Evolutionary conservation across 495 filamentous ascomycete species (phyloP).

Genomic region (Hyaloscypha variabilis): DNA sequence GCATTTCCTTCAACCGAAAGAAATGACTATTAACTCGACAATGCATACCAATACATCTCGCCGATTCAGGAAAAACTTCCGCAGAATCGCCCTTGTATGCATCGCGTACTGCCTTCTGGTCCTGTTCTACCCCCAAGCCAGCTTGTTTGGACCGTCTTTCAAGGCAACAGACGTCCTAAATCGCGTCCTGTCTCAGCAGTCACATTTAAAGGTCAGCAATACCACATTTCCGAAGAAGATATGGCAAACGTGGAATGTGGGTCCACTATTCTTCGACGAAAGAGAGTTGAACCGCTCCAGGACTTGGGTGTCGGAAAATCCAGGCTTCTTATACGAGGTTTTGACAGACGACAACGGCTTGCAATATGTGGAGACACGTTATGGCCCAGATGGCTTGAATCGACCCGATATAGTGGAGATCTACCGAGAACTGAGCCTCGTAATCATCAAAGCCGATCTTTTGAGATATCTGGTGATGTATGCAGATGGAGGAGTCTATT

Average conservation of each 20-base stretch:
- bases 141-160: too few relatives aligned
- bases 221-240: slow-evolving; percentile 60
- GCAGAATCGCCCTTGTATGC: too few relatives aligned
- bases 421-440: slow-evolving; percentile 55
- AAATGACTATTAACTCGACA: too few relatives aligned
- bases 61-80: too few relatives aligned
- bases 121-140: too few relatives aligned
- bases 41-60: too few relatives aligned
- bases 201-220: too few relatives aligned
- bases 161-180: too few relatives aligned
- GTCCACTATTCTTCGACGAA: slow-evolving; percentile 56
- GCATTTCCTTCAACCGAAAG: too few relatives aligned
- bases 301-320: slow-evolving; percentile 60
- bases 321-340: slow-evolving; percentile 60
- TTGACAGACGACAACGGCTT: slow-evolving; percentile 62
- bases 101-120: too few relatives aligned
- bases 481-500: slow-evolving; percentile 50
- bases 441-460: slow-evolving; percentile 59
- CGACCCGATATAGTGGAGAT: slow-evolving; percentile 59
- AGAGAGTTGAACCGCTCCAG: slow-evolving; percentile 52
- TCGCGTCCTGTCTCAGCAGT: too few relatives aligned
- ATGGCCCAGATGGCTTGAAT: slow-evolving; percentile 57
- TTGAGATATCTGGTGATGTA: slow-evolving; percentile 55
- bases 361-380: too few relatives aligned
- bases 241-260: slow-evolving; percentile 69